Evolutionary conservation across 1,139 yeast genomes (phyloP).

Genomic region (Taiozyma sp.): DNA sequence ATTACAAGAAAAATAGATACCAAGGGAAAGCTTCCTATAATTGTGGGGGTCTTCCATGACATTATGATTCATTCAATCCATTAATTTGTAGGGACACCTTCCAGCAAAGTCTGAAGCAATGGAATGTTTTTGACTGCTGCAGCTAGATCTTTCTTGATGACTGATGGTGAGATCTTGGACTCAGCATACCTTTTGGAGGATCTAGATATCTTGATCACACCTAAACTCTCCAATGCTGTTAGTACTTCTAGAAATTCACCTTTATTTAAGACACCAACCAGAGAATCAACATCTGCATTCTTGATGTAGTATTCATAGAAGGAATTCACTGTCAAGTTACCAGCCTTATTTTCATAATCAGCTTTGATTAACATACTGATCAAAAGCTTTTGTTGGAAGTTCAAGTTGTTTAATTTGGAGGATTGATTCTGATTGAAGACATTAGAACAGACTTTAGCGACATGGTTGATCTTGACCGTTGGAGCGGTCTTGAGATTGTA

Average conservation of each 20-base stretch:
- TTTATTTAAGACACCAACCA: constrained; percentile 48
- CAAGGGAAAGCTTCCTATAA: neutral
- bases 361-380: constrained; percentile 55
- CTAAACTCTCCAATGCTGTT: constrained; percentile 66
- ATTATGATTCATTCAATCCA: neutral
- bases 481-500: constrained; percentile 38
- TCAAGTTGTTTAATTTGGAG: constrained; percentile 51
- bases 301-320: constrained; percentile 60
- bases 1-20: neutral
- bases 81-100: neutral
- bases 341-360: constrained; percentile 30
- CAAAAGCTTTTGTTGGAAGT: constrained; percentile 76
- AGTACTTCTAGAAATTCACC: constrained; percentile 81
- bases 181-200: constrained; percentile 13
- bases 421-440: constrained; percentile 44
- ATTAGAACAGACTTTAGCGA: constrained; percentile 71
- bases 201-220: constrained; percentile 34
- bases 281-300: constrained; percentile 38
- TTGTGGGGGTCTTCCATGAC: neutral
- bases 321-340: constrained; percentile 35
- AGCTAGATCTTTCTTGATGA: constrained; percentile 17
- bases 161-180: constrained; percentile 15
- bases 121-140: constrained; percentile 17
- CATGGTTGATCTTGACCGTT: constrained; percentile 69
- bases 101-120: constrained; percentile 12